Evolutionary conservation across 2,329 filamentous ascomycete genomes (phyloP).

Genomic region (Neophaeococcomyces aloes): DNA sequence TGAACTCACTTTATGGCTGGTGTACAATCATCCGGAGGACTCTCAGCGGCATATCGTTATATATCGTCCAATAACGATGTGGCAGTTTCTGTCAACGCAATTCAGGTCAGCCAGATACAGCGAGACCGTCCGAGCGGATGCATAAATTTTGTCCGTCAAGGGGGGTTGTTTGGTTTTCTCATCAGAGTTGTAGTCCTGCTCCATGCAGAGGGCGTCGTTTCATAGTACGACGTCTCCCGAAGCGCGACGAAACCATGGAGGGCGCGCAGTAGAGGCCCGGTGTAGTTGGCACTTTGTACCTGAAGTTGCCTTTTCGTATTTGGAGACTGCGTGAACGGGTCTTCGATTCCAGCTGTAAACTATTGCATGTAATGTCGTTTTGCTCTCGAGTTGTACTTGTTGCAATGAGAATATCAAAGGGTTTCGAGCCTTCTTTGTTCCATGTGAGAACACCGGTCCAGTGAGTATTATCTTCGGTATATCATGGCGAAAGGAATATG

Average conservation of each 20-base stretch:
- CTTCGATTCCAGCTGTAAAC: not conserved
- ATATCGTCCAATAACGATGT: not conserved
- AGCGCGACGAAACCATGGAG: not conserved
- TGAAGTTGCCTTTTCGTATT: not conserved
- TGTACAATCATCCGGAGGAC: not conserved
- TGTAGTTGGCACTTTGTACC: not conserved
- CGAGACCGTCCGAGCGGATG: not conserved
- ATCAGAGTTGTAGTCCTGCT: not conserved
- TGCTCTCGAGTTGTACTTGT: not conserved
- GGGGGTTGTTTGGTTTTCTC: not conserved
- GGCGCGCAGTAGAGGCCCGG: not conserved
- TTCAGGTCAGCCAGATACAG: not conserved
- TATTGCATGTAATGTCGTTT: not conserved
- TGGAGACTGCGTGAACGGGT: not conserved
- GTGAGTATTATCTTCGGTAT: too few species aligned
- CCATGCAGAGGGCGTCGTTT: conserved; percentile 6
- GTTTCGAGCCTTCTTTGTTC: not conserved
- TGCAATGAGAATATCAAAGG: not conserved
- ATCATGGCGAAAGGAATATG: too few species aligned
- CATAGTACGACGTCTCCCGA: not conserved
- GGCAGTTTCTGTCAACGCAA: not conserved
- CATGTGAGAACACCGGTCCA: too few species aligned
- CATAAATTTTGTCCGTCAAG: not conserved
- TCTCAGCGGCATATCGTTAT: not conserved
- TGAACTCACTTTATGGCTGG: not conserved